phyloP scores from a whole-genome alignment of 495 filamentous ascomycete species.

The Sordaria brevicollis region DNA sequence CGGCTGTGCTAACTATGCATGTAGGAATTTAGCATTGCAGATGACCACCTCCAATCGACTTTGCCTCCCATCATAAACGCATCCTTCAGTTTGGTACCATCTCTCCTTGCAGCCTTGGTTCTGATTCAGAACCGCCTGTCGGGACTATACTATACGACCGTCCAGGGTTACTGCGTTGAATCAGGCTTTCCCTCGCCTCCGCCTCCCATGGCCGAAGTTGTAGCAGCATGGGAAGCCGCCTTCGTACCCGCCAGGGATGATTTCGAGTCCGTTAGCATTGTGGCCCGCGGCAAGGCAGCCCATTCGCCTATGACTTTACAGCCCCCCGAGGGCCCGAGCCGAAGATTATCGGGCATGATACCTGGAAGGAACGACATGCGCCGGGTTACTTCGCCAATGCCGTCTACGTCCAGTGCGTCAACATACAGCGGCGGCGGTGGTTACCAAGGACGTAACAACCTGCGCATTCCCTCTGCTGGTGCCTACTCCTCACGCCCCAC shows the following conservation, averaged over 20 bases:
- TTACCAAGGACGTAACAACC: conserved; percentile 1
- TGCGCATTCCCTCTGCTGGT: conserved; percentile 26
- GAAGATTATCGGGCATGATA: conserved; percentile 25
- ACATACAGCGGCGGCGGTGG: not conserved
- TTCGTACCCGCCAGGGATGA: conserved; percentile 58
- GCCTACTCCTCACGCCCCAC: not conserved
- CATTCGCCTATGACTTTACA: conserved; percentile 45
- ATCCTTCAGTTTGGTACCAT: conserved; percentile 69
- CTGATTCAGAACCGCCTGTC: conserved; percentile 76
- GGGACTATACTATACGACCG: conserved; percentile 72
- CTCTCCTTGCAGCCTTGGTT: conserved; percentile 62
- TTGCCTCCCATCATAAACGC: conserved; percentile 69
- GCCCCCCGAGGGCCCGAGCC: conserved; percentile 17
- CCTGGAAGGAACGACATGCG: conserved; percentile 7
- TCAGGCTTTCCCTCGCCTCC: conserved; percentile 63
- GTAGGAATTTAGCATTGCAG: conserved; percentile 73
- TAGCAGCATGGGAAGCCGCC: conserved; percentile 56
- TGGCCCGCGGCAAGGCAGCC: conserved; percentile 68
- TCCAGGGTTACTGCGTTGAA: conserved; percentile 68
- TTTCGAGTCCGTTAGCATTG: conserved; percentile 58
- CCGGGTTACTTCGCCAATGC: not conserved
- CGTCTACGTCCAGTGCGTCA: not conserved
- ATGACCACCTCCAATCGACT: conserved; percentile 64
- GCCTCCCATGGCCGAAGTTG: conserved; percentile 60
- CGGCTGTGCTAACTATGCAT: conserved; percentile 5